Percentiles rank a stretch among this genome's conserved stretches.
Conservation (phyloP, 2,329 filamentous ascomycete genomes). For the Hypoxylon sp. region DNA sequence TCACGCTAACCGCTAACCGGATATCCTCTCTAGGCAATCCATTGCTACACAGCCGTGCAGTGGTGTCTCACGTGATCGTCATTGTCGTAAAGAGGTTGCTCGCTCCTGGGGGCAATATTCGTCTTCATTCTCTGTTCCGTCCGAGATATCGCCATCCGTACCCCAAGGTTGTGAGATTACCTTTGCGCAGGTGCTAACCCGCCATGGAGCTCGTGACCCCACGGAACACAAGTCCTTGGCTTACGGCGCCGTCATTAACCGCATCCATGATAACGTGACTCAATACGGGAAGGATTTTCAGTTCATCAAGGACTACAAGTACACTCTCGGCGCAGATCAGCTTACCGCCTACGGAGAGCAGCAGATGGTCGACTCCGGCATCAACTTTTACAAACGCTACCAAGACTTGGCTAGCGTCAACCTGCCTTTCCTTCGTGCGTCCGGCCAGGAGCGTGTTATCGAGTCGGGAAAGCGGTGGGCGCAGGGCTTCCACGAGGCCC, state of each 20-base stretch:
- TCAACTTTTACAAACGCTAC: constrained; percentile 82
- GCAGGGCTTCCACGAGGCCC: constrained; percentile 74
- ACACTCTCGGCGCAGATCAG: constrained; percentile 76
- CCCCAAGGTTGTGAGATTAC: constrained; percentile 79
- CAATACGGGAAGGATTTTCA: constrained; percentile 72
- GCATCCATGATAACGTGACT: constrained; percentile 69
- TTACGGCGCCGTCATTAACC: constrained; percentile 73
- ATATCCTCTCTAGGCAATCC: constrained; percentile 33
- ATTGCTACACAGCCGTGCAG: constrained; percentile 59
- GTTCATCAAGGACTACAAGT: constrained; percentile 79
- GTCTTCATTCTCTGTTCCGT: constrained; percentile 82
- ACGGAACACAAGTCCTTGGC: constrained; percentile 72
- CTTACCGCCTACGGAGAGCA: constrained; percentile 75
- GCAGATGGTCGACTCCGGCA: constrained; percentile 79
- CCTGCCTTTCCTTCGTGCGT: constrained; percentile 78
- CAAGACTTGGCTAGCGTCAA: constrained; percentile 65
- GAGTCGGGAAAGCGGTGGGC: constrained; percentile 82
- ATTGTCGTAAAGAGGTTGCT: constrained; percentile 70
- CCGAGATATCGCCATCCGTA: constrained; percentile 68
- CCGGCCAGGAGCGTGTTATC: constrained; percentile 77
- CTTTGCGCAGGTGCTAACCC: constrained; percentile 83
- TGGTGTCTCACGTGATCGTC: constrained; percentile 67
- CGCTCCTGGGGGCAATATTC: constrained; percentile 90
- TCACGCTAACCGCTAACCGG: constrained; percentile 26
- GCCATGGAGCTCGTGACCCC: constrained; percentile 87